Base-by-base conservation (phyloP, 2,329 filamentous ascomycete species). In the Calonectria crousiana region DNA sequence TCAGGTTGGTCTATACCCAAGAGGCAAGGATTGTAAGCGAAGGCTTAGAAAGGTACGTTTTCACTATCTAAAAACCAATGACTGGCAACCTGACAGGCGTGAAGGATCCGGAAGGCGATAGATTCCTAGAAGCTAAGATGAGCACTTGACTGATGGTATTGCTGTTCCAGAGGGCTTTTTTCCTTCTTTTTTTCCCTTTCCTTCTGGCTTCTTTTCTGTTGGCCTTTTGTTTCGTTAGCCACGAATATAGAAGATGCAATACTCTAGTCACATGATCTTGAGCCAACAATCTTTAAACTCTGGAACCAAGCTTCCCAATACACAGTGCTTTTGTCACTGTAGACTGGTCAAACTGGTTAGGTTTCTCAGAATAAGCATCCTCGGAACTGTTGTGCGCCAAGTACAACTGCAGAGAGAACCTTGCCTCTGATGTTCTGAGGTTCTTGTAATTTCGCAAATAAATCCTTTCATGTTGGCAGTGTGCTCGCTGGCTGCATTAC, bases 1-100 rank as follows among this genome's bases (percentile, higher is more conserved):
- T 91, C 74, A 82, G 90, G 3, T 60, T 92, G 23, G 87, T 92
- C 0, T 92, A 89, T 72, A 86, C 85, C 3, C 85, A 86, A n/a
- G 80, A 84, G 9, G 77, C 83, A 38, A 75, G 68, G 11, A 80
- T 79, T 4, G 78, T 88, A 3, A 79, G 78, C 1, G 84, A 87
- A 75, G 86, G 86, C 0, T 77, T 88, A 38, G 80, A 49, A 26
- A 82, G 84, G 84, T 85, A 58, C 3, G 56, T 62, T 41, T 36
- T 1, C 23, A 2, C n/a, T 26, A 5, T 10, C 11, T 9, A 30
- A 62, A 2, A 18, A 28, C n/a, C 23, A 9, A 18, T 10, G 9
- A 28, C 34, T 26, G 3, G 30, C n/a, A 26, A 9, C 1, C 56
- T 62, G 16, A 62, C 34, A 62, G 28, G 6, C 20, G 26, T 44